Base-by-base conservation (phyloP, 2,329 filamentous ascomycete species). In the Penicillium sp. region DNA sequence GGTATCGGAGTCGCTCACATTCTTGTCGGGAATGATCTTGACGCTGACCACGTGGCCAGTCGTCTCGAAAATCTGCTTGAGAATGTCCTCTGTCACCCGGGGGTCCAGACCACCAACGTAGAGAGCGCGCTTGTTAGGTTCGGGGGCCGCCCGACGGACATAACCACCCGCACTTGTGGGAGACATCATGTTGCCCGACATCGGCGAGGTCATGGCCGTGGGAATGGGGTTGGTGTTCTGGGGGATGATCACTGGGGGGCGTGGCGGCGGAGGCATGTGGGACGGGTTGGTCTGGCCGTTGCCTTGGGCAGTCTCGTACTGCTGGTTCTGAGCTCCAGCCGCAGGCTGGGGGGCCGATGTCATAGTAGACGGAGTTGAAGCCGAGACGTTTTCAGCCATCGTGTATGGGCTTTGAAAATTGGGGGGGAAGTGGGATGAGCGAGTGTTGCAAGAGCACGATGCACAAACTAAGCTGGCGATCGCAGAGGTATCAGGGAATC, bases 21-120 rank as follows among this genome's bases (percentile, higher is more conserved):
- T 99, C 84, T 99, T 99, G 83, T 99, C 95, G 52, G 95, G 95
- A 75, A 99, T 99, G 73, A 99, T 97, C 84, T 99, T 99, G 74
- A 99, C 95, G 72, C 91, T 97, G 79, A 96, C 90, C 63, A 99
- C 95, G 78, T 99, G 95, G 56, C 95, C 95, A 58, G 93, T 97
- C 7, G 95, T 99, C 82, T 99, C 95, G 72, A 99, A 99, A 69
- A 98, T 98, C 77, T 98, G 93, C 72, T 92, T 91, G 75, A 98
- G 79, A 55, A 98, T 91, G 73, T 98, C 93, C 78, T 98, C 93
- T 31, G 93, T 97, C 61, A 98, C 93, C 65, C 95, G 86, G 69
- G 93, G 91, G 75, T 99, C 95, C 66, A 99, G 82, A 54, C 95
- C 95, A 62, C 95, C 95, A 57, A 99, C 91, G 71, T 99, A 99